Conservation (phyloP, 2,329 filamentous ascomycete species). For the Penicillium sp. region DNA sequence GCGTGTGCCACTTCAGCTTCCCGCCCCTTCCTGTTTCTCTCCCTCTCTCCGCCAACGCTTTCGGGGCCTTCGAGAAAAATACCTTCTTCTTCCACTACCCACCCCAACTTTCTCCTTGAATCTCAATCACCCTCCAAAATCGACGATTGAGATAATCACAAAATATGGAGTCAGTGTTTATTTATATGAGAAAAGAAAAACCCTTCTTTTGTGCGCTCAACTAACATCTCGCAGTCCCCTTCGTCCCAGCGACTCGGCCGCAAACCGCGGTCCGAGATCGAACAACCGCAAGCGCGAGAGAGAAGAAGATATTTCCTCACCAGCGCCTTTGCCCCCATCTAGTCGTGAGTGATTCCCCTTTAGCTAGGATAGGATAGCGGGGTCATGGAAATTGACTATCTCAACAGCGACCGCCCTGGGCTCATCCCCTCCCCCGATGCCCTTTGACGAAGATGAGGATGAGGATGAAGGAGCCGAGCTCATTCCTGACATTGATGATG, state of each 20-base stretch:
- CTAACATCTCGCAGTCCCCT: constrained; percentile 58
- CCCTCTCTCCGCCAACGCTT: constrained; percentile 23
- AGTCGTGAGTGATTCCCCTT: constrained; percentile 58
- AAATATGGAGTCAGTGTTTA: constrained; percentile 36
- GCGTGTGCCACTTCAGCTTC: constrained; percentile 7
- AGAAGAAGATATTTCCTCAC: constrained; percentile 67
- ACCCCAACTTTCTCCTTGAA: neutral
- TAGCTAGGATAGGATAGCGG: constrained; percentile 14
- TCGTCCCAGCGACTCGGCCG: constrained; percentile 77
- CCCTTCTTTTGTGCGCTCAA: neutral
- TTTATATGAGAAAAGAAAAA: neutral
- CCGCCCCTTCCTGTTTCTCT: constrained; percentile 11
- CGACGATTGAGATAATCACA: constrained; percentile 19
- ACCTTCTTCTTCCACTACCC: neutral
- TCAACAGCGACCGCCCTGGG: constrained; percentile 26
- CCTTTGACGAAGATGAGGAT: constrained; percentile 53
- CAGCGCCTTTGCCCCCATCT: constrained; percentile 61
- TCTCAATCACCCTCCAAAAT: constrained; percentile 5
- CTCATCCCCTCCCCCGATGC: constrained; percentile 65
- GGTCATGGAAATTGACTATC: constrained; percentile 14
- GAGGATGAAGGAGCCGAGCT: constrained; percentile 61
- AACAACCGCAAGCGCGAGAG: constrained; percentile 66
- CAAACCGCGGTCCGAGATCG: constrained; percentile 70
- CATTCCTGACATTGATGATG: constrained; percentile 67
- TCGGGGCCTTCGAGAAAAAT: constrained; percentile 11